Base-by-base conservation (phyloP, 352 stramenopile species). In the Elongisporangium prolatum region DNA sequence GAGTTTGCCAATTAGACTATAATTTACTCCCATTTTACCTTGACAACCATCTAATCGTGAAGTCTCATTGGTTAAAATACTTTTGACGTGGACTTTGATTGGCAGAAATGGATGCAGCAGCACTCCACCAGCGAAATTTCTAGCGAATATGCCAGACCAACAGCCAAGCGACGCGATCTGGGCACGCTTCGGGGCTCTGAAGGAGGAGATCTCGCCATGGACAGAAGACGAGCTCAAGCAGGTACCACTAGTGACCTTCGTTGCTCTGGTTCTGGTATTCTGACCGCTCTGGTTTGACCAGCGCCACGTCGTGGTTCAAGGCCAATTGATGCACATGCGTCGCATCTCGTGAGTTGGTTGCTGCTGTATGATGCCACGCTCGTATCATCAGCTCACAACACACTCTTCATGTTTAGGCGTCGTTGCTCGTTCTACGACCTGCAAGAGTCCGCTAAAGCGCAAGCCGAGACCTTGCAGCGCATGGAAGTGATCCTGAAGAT, bases 401-500 rank as follows among this genome's bases (percentile, higher is more conserved):
- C 22, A 4, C 14, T 22, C 22, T 52, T 21, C 48, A 28, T 14
- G 59, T 17, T 2, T 18, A 90, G 83, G 21, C 77, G 80, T 14
- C 87, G 75, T 57, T 91, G 79, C 57, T 88, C 74, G 17, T 93
- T 93, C 71, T 90, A 80, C 44, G 84, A 93, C 63, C 60, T 93
- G 52, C 77, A 72, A 2, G 56, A 65, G 17, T n/a, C 71, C 2
- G 51, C 48, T 6, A 56, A 49, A 22, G 56, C 60, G 21, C 52
- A 58, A 22, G 40, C 20, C 10, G 48, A 71, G 7, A 58, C 52
- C 28, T 40, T 40, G 28, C 28, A 86, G 57, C 76, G 76, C 20
- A 51, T 93, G 24, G 84, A 93, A 60, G 80, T 90, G 48, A 81
- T 93, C 21, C 66, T 93, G 52, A 93, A 93, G 59, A 83, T 91